Conservation (phyloP, 108 stramenopile genomes). For the Skeletonema tropicum region DNA sequence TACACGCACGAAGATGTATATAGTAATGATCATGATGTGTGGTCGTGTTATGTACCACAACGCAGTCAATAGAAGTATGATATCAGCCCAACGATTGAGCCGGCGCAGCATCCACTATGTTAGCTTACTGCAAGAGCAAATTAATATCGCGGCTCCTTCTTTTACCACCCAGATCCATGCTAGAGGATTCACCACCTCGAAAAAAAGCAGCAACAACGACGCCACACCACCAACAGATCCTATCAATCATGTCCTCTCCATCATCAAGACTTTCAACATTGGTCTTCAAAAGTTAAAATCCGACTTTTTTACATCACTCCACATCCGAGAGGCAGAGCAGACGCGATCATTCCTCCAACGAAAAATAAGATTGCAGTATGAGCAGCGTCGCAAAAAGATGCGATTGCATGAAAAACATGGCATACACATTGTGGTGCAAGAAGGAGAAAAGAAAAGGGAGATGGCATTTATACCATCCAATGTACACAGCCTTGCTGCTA, state of each 20-base stretch:
- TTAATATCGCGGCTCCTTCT: no score
- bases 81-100: not conserved
- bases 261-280: conserved; percentile 13
- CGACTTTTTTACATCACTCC: conserved; percentile 17
- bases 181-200: not conserved
- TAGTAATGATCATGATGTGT: no score
- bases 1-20: no score
- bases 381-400: conserved; percentile 5
- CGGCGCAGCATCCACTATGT: not conserved
- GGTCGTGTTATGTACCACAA: no score
- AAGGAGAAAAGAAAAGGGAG: not conserved
- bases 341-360: conserved; percentile 18
- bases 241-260: not conserved
- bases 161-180: not conserved
- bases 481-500: not conserved
- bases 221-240: not conserved
- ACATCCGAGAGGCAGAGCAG: conserved; percentile 26
- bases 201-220: not conserved
- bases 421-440: not conserved
- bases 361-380: conserved; percentile 2
- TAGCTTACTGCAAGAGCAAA: not conserved
- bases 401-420: conserved; percentile 8
- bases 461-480: conserved; percentile 7
- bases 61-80: no score
- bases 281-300: conserved; percentile 20